Percentiles rank a stretch among this genome's conserved stretches.
Evolutionary conservation across 352 stramenopile species (phyloP).

Genomic region (Phytopythium vexans): DNA sequence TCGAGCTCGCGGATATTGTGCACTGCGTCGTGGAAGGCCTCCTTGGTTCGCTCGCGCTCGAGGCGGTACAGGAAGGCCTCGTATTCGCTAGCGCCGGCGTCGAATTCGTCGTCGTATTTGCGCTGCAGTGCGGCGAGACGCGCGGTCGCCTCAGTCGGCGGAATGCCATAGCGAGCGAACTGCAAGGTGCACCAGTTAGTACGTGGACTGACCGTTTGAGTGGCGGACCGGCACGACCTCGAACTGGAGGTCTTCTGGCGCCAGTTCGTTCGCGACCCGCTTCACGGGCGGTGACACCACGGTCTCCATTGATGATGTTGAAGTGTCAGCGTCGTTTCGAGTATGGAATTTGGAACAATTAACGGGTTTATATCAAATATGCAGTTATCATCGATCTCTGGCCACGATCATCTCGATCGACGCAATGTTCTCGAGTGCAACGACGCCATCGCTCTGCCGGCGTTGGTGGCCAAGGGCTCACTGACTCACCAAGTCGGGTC

Average conservation of each 20-base stretch:
- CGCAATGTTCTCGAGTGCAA: too few relatives aligned
- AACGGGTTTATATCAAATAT: too few relatives aligned
- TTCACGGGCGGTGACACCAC: slow-evolving; percentile 21
- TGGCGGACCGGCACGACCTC: slow-evolving; percentile 18
- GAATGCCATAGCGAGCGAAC: slow-evolving; percentile 55
- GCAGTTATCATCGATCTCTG: too few relatives aligned
- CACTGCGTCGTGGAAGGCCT: slow-evolving; percentile 42
- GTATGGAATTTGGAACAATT: background rate
- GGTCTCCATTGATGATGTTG: slow-evolving; percentile 11
- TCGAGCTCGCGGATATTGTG: slow-evolving; percentile 34
- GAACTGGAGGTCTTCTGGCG: slow-evolving; percentile 50
- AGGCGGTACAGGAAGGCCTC: slow-evolving; percentile 32
- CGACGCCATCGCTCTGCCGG: too few relatives aligned
- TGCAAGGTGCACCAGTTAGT: slow-evolving; percentile 5
- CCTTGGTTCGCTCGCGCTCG: slow-evolving; percentile 42
- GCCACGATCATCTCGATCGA: too few relatives aligned
- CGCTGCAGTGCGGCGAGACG: slow-evolving; percentile 48
- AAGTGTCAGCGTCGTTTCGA: slow-evolving; percentile 15
- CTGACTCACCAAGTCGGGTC: too few relatives aligned
- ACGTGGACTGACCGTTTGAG: too few relatives aligned
- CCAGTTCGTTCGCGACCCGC: slow-evolving; percentile 41
- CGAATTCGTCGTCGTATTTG: slow-evolving; percentile 65
- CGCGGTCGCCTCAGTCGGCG: slow-evolving; percentile 29
- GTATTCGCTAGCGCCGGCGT: slow-evolving; percentile 26
- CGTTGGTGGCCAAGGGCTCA: too few relatives aligned